These are phyloP conservation scores for Xylaria palmicola DNA, from an alignment of 495 filamentous ascomycete genomes.

Conservation along the genomic window DNA sequence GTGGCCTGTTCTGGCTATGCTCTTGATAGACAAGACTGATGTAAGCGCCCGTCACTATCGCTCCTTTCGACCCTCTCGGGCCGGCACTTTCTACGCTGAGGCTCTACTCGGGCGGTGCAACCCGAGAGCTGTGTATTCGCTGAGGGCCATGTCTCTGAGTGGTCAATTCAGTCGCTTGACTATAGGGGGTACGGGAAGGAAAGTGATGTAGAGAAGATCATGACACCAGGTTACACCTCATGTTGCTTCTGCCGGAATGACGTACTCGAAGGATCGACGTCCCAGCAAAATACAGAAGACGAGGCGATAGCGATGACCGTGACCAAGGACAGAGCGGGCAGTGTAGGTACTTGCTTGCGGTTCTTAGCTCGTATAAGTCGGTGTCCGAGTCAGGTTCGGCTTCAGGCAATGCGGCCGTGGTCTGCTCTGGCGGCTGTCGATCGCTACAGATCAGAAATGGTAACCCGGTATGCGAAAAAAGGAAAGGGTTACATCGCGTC, in stretches of 20 bases:
- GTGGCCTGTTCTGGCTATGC: too few relatives aligned
- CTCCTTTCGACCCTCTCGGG: not conserved
- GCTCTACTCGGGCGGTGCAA: constrained; percentile 6
- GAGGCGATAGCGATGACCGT: not conserved
- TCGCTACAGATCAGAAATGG: not conserved
- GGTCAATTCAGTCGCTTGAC: not conserved
- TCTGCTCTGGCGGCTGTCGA: not conserved
- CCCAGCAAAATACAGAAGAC: not conserved
- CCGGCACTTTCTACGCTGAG: not conserved
- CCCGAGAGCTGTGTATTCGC: not conserved
- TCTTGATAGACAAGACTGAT: too few relatives aligned
- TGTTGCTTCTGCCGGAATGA: not conserved
- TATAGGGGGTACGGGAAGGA: too few relatives aligned
- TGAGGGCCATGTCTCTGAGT: not conserved
- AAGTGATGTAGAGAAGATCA: too few relatives aligned
- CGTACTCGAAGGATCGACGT: not conserved
- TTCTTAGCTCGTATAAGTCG: constrained; percentile 10
- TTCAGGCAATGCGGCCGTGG: not conserved
- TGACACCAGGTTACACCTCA: too few relatives aligned
- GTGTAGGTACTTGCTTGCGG: not conserved
- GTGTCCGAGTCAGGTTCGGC: constrained; percentile 5
- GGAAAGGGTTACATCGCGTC: constrained; percentile 12
- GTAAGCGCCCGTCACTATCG: not conserved
- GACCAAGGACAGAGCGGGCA: not conserved
- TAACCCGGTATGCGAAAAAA: constrained; percentile 9